Evolutionary conservation across 768 basidiomycete species (phyloP).

Genomic region (Mycena alexandri): DNA sequence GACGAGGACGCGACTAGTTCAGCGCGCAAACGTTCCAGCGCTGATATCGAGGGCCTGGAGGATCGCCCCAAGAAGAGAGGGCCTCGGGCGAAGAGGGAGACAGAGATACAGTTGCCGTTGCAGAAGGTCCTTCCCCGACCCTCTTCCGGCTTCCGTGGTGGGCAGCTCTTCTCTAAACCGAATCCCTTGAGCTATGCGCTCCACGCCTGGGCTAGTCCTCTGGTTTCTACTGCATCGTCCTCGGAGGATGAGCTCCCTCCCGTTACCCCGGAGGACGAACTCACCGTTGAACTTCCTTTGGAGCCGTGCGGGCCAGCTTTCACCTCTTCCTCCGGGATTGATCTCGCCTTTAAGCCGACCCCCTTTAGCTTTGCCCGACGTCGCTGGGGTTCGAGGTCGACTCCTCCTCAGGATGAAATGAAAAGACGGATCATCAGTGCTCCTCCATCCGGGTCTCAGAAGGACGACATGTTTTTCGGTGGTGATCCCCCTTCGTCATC

Average conservation of each 20-base stretch:
- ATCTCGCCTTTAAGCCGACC: conserved; percentile 68
- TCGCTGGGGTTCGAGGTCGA: conserved; percentile 64
- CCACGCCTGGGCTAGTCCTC: conserved; percentile 66
- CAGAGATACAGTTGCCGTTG: conserved; percentile 39
- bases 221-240: conserved; percentile 57
- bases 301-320: conserved; percentile 66
- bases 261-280: conserved; percentile 70
- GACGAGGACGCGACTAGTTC: conserved; percentile 35
- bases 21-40: conserved; percentile 49
- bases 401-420: conserved; percentile 50
- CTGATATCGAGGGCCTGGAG: conserved; percentile 48
- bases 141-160: conserved; percentile 56
- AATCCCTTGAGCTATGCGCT: conserved; percentile 73
- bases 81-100: conserved; percentile 36
- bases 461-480: conserved; percentile 16
- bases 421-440: conserved; percentile 26
- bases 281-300: conserved; percentile 60
- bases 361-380: conserved; percentile 74
- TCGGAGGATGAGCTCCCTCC: conserved; percentile 65
- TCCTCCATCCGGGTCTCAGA: conserved; percentile 20
- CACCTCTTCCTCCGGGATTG: conserved; percentile 54
- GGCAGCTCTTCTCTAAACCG: conserved; percentile 66
- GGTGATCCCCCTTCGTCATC: conserved; percentile 22
- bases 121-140: conserved; percentile 58
- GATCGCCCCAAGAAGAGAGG: conserved; percentile 51